Base-by-base conservation (phyloP, 2,329 filamentous ascomycete genomes). In the Coleophoma eucalyptorum region DNA sequence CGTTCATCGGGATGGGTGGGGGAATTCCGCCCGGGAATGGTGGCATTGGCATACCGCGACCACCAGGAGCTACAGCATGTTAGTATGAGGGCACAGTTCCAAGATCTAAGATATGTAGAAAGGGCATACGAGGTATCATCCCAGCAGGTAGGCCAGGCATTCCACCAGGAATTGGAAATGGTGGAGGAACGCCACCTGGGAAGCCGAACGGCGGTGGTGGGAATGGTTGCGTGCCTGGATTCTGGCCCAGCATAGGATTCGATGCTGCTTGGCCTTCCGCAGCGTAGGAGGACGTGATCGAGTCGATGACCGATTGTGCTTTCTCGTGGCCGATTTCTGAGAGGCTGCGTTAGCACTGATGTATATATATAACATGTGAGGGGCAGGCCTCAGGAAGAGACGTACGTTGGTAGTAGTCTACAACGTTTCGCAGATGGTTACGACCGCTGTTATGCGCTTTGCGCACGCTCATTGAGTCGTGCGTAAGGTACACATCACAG, bases 401-500 rank as follows among this genome's bases (percentile, higher is more conserved):
- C 78, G 52, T 72, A 92, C 89, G 91, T 75, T 97, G 92, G 72
- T 99, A 99, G 75, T 99, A 99, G 68, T 97, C 92, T 63, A 97
- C 87, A 31, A 99, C 94, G 71, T 99, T 99, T 66, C 94, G 89
- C 56, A 99, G 76, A 68, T 99, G 94, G 75, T 99, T 99, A 64
- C 93, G 85, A 56, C 94, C 94, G 68, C 84, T 88, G 78, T 99
- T 99, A 74, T 99, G 94, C 46, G 94, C 94, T 77, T 97, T 97
- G 64, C 94, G 92, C 73, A 99, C 94, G 74, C 91, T 96, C 93
- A 97, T 97, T 43, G 91, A 96, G 80, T 99, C 94, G 81, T 99
- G 94, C 61, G 94, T 99, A 63, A 99, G 88, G 81, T 99, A 99
- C 72, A 99, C 94, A 87, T 99, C 94, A 82, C 94, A 99, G 74